Conservation (phyloP, 768 basidiomycete genomes). For the Calocybe gangraenosa region DNA sequence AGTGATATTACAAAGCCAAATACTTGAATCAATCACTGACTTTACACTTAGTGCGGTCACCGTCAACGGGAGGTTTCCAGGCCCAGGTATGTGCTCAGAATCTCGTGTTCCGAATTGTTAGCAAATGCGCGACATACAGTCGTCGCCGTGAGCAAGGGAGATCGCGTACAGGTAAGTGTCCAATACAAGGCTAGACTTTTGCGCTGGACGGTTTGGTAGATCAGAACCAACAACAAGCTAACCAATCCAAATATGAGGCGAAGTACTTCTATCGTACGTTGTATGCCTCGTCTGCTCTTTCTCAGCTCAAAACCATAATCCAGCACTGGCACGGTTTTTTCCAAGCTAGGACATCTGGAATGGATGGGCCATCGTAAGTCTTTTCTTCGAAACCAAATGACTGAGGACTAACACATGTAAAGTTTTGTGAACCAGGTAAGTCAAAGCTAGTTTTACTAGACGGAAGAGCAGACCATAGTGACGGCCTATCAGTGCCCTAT, state of each 20-base stretch:
- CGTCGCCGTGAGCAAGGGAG: slow-evolving; percentile 20
- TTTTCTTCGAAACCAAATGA: neutral
- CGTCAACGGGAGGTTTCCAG: slow-evolving; percentile 26
- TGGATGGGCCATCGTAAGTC: slow-evolving; percentile 1
- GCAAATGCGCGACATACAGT: neutral
- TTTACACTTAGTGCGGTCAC: slow-evolving; percentile 19
- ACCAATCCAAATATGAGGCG: slow-evolving; percentile 24
- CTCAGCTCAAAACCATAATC: no score
- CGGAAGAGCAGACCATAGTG: neutral
- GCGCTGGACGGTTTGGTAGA: slow-evolving; percentile 9
- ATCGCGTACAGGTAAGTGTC: slow-evolving; percentile 17
- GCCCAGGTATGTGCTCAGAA: slow-evolving; percentile 13
- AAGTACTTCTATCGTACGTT: slow-evolving; percentile 24
- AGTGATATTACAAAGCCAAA: neutral
- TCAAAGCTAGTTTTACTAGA: neutral
- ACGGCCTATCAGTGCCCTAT: slow-evolving; percentile 30
- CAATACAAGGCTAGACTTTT: neutral
- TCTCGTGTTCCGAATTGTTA: neutral
- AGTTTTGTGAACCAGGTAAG: slow-evolving; percentile 37
- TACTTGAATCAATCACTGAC: neutral
- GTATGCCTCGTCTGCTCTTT: no score
- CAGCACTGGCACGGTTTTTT: no score
- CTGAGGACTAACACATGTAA: neutral
- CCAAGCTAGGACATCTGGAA: no score
- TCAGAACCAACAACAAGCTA: slow-evolving; percentile 24